Percentiles rank a stretch among this genome's conserved stretches.
These are phyloP conservation scores for Amoebophrya sp. DNA, from an alignment of 169 alveolate species.

Conservation along the genomic window DNA sequence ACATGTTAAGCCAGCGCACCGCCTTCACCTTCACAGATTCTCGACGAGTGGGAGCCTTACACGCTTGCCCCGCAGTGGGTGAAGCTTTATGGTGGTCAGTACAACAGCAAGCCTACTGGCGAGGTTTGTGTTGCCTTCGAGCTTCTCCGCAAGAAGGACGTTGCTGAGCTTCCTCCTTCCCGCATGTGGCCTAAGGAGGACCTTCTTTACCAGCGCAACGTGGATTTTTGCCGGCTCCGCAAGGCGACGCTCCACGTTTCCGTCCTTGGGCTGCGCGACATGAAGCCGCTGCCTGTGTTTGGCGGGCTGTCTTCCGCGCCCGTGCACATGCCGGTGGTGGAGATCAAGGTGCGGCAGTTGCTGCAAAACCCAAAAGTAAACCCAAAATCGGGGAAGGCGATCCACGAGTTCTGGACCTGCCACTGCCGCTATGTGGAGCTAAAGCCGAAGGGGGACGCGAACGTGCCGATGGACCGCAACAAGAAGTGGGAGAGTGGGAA, in stretches of 20 bases:
- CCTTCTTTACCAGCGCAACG: neutral
- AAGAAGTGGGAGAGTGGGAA: neutral
- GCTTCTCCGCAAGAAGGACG: neutral
- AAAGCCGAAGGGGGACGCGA: neutral
- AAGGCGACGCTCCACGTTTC: neutral
- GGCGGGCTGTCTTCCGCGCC: neutral
- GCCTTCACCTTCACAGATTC: too few relatives aligned
- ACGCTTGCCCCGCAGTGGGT: neutral
- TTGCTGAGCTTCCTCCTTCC: neutral
- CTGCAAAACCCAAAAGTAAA: neutral
- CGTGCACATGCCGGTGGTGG: neutral
- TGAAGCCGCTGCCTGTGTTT: neutral
- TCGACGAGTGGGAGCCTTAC: slow-evolving; percentile 5
- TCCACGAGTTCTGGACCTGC: neutral
- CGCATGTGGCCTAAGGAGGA: neutral
- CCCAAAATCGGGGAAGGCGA: neutral
- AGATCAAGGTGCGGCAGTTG: neutral
- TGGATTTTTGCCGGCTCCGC: neutral
- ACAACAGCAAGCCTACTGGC: neutral
- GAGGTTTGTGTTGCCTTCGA: neutral
- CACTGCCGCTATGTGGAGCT: neutral
- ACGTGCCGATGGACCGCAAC: neutral
- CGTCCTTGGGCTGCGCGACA: neutral
- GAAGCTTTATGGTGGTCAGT: neutral
- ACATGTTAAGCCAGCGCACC: too few relatives aligned